Conservation (phyloP, 176 grass and related monocot genomes). For the Paspalum notatum region DNA sequence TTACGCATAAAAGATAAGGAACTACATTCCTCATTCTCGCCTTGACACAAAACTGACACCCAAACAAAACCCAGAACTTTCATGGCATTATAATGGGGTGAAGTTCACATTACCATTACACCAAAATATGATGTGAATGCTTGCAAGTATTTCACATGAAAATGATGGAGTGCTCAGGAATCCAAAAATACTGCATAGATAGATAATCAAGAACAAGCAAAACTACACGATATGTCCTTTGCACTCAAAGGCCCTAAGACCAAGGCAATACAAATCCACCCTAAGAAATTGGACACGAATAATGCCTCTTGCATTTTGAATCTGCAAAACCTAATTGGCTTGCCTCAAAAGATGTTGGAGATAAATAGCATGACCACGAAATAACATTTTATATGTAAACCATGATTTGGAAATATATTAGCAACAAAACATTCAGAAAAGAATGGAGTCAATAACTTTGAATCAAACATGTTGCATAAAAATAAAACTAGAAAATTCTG, state of each 20-base stretch:
- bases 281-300: not conserved
- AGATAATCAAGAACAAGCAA: not conserved
- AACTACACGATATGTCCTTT: not conserved
- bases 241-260: not conserved
- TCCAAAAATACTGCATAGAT: not conserved
- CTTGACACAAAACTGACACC: not conserved
- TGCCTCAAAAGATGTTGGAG: not conserved
- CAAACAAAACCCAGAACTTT: not conserved
- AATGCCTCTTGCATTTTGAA: not conserved
- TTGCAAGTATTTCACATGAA: not conserved
- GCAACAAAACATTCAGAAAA: not conserved
- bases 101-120: not conserved
- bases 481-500: not conserved
- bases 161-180: not conserved
- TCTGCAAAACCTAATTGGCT: not conserved
- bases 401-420: not conserved
- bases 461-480: not conserved
- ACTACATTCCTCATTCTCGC: not conserved
- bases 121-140: not conserved
- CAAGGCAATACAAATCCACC: not conserved
- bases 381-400: not conserved
- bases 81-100: not conserved
- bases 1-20: not conserved
- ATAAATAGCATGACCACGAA: not conserved
- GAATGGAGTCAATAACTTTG: not conserved